Evolutionary conservation across 371 early-diverging fungal genomes (phyloP), one percentile per base, ranked within the genome.

Genomic region (Lichtheimia corymbifera): DNA sequence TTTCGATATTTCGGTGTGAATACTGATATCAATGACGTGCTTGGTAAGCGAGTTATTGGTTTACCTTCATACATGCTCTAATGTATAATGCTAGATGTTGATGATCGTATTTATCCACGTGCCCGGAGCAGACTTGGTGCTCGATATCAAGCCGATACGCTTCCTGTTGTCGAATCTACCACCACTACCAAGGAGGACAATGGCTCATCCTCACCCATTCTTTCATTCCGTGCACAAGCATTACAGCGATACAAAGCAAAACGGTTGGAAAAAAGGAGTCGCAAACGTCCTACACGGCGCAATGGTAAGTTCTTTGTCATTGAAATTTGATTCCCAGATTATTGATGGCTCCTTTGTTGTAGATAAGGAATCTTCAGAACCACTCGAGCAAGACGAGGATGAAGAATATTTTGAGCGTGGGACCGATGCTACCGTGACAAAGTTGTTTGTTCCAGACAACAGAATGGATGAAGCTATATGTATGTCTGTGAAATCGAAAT

Each of bases 1-100:
- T 95, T 89, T 65, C 83, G 94, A 11, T 95, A 95, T 62, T 92
- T 92, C 80, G 93, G 93, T n/a, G 76, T 74, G 4, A 83, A 91
- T 62, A 86, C 89, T 3, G 80, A 89, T 40, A 72, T 88, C 22
- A 76, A 82, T 15, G 91, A 88, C 44, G 83, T 90, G 30, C 70
- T 90, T 56, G 88, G 89, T 82, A 83, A 66, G 42, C 12, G 25
- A 28, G 52, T 20, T 17, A 40, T 53, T 24, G 2, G 44, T 17
- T 24, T 45, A 11, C n/a, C 30, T 30, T 24, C 54, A 9, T 35
- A 9, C 2, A 9, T 35, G 35, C 9, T 9, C 35, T 35, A 6
- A 35, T 35, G 6, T 35, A 35, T n/a, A 30, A 47, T 47, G 11
- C 9, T 68, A 83, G 86, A 86, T 62, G 65, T 77, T 7, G 91